Evolutionary conservation across 371 early-diverging fungal genomes (phyloP), one percentile per base, ranked within the genome.

Genomic region (Synchytrium microbalum): DNA sequence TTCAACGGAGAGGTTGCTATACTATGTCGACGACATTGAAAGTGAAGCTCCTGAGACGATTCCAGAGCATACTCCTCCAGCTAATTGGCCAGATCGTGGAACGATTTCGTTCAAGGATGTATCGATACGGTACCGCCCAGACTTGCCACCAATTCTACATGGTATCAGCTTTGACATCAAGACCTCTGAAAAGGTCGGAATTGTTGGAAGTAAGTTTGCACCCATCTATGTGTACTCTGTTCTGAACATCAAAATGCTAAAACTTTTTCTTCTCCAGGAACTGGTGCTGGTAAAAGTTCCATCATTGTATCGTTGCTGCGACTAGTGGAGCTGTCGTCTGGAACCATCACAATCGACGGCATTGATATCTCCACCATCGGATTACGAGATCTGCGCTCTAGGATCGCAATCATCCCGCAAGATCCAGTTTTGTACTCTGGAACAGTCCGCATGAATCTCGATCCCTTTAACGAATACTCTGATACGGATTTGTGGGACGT

Each of bases 301-400:
- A 32, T 85, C 32, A 54, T 82, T 46, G 73, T 80, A 24, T 70
- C 79, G n/a, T 66, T 86, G 27, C 65, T 86, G 55, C 75, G 87
- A 32, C 77, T 87, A 25, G 81, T 86, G 16, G 86, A 85, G 65
- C 71, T 25, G 61, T 8, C 5, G 25, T 59, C 73, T 56, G 84
- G 84, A 32, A 68, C 70, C 56, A 79, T 84, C 33, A 61, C 72
- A 58, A 79, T 89, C 55, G 89, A 93, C 63, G 91, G 88, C 38
- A 77, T 90, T 3, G 84, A 92, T 66, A 92, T 92, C 19, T 69
- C 85, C 2, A 72, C 76, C 3, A 67, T 92, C 16, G 85, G 87
- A 2, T 69, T 86, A 51, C 66, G 70, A 26, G 80, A 83, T 54
- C 72, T 87, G 29, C 75, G 88, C 14, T 75, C 73, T 56, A 78